phyloP scores from a whole-genome alignment of 139 green algal species.

The Microglena sp. region DNA sequence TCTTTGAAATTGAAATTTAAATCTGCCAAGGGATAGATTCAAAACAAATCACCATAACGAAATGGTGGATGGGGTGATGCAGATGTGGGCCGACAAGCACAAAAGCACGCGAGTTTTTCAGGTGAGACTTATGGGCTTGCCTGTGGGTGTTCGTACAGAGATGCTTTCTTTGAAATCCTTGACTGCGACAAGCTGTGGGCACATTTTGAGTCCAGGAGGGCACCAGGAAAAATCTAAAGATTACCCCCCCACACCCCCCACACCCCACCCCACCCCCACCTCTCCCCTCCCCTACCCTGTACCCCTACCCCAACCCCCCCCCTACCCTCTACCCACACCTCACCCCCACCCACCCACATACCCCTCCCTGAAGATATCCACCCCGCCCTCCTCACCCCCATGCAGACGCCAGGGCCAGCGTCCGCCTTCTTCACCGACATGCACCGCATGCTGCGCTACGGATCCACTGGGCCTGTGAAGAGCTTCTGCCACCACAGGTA shows the following conservation, averaged over 20 bases:
- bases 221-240: not conserved
- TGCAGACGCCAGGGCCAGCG: slow-evolving; percentile 53
- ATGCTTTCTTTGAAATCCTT: too few species aligned
- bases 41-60: not conserved
- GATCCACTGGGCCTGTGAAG: slow-evolving; percentile 69
- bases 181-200: too few species aligned
- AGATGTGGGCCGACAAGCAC: not conserved
- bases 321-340: not conserved
- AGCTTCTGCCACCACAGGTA: slow-evolving; percentile 82
- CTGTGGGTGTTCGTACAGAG: too few species aligned
- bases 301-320: not conserved
- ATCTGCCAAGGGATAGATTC: not conserved
- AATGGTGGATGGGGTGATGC: not conserved
- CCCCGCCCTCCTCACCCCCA: slow-evolving; percentile 14
- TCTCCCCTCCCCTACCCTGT: not conserved
- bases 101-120: too few species aligned
- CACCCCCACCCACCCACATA: not conserved
- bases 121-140: too few species aligned
- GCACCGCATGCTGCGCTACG: slow-evolving; percentile 44
- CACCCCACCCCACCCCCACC: not conserved
- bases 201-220: too few species aligned
- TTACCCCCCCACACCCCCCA: not conserved
- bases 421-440: slow-evolving; percentile 86
- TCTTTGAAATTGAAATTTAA: not conserved
- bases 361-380: not conserved